Conservation (phyloP, 2,329 filamentous ascomycete species). For the Fusarium sp. region DNA sequence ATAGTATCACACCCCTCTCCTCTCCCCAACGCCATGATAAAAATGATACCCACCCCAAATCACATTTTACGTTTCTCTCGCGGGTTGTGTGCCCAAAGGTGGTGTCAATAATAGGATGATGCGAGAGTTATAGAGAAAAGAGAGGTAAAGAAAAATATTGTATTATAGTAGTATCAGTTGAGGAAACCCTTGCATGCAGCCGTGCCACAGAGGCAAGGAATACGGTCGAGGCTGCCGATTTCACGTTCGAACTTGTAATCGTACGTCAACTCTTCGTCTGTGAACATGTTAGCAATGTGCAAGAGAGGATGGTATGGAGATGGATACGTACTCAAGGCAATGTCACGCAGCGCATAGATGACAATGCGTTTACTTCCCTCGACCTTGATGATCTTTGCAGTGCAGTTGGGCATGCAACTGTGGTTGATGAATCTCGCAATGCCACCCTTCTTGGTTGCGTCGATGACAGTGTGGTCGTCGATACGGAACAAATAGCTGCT, state of each 20-base stretch:
- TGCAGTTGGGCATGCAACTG: slow-evolving; percentile 98
- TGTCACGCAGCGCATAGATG: slow-evolving; percentile 97
- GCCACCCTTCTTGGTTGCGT: slow-evolving; percentile 98
- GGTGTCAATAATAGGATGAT: slow-evolving; percentile 11
- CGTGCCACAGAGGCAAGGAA: slow-evolving; percentile 96
- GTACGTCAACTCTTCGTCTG: slow-evolving; percentile 99
- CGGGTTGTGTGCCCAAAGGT: slow-evolving; percentile 18
- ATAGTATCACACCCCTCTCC: slow-evolving; percentile 3
- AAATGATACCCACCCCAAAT: slow-evolving; percentile 40
- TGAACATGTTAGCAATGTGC: slow-evolving; percentile 38
- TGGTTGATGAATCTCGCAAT: slow-evolving; percentile 99
- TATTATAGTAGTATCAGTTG: slow-evolving; percentile 73
- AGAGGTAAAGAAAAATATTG: slow-evolving; percentile 25
- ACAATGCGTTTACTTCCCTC: slow-evolving; percentile 98
- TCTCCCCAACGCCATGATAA: slow-evolving; percentile 41
- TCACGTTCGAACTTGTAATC: slow-evolving; percentile 99
- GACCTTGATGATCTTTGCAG: slow-evolving; percentile 98
- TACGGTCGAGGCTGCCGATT: slow-evolving; percentile 93
- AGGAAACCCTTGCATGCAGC: slow-evolving; percentile 98
- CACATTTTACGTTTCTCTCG: slow-evolving; percentile 31
- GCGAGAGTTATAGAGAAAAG: slow-evolving; percentile 13
- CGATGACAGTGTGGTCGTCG: slow-evolving; percentile 96
- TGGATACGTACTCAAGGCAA: slow-evolving; percentile 84
- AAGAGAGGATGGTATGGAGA: background rate
- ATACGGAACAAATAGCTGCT: slow-evolving; percentile 98